Conservation (phyloP, 78 protist genomes). For the Chrysochromulina parva region DNA sequence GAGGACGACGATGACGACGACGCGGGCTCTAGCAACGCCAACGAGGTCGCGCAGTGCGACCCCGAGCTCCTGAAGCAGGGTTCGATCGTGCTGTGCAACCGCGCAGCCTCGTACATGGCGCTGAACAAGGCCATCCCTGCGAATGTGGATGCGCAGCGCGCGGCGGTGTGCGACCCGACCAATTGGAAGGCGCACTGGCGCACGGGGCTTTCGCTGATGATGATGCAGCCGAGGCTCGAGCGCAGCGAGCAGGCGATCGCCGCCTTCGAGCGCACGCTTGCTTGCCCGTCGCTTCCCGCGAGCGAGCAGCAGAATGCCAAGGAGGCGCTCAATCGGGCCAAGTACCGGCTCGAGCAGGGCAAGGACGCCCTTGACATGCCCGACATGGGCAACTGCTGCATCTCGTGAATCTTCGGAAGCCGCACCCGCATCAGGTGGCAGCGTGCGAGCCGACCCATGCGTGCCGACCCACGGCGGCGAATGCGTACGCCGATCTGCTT, state of each 20-base stretch:
- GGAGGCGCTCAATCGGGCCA: not conserved
- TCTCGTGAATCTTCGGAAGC: too few relatives aligned
- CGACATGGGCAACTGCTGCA: not conserved
- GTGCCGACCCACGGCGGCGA: too few relatives aligned
- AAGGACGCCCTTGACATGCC: not conserved
- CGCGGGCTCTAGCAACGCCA: too few relatives aligned
- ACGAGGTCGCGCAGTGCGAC: too few relatives aligned
- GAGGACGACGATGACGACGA: not conserved
- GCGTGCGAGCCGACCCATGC: too few relatives aligned
- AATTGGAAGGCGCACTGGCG: not conserved
- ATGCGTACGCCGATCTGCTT: too few relatives aligned
- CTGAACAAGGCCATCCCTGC: not conserved
- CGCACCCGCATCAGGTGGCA: too few relatives aligned
- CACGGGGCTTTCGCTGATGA: not conserved
- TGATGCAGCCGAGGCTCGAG: constrained; percentile 9
- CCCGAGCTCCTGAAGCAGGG: not conserved
- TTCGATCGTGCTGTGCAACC: not conserved
- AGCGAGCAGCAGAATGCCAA: not conserved
- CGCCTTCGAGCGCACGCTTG: not conserved
- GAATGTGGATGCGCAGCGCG: not conserved
- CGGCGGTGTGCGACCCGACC: not conserved
- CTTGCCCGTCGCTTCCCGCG: not conserved
- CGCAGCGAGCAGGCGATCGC: not conserved
- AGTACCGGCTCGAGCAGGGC: not conserved
- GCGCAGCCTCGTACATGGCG: not conserved